Percentiles rank a stretch among this genome's conserved stretches.
These are phyloP conservation scores for Schizophyllum amplum DNA, from an alignment of 1,284 basidiomycete species.

Conservation along the genomic window DNA sequence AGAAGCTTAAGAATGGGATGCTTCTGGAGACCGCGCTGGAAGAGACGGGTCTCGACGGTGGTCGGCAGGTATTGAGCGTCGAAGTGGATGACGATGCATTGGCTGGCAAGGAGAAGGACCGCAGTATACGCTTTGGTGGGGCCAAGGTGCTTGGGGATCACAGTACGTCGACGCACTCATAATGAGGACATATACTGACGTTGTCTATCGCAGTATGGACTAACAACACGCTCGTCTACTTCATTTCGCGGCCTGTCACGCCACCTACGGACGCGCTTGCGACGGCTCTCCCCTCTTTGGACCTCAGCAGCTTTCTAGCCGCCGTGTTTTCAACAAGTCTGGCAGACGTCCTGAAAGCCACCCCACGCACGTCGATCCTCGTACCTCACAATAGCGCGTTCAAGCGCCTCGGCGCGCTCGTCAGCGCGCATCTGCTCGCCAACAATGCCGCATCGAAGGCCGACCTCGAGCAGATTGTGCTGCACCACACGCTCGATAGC, in stretches of 20 bases:
- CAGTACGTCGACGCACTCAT: conserved; percentile 37
- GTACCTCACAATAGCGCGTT: conserved; percentile 89
- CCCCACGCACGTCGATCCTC: conserved; percentile 75
- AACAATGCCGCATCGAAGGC: conserved; percentile 49
- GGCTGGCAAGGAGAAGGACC: conserved; percentile 31
- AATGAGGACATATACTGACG: not conserved
- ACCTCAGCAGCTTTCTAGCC: conserved; percentile 86
- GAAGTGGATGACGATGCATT: conserved; percentile 42
- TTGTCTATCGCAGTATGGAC: conserved; percentile 24
- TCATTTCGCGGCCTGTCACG: conserved; percentile 75
- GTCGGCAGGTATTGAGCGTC: conserved; percentile 67
- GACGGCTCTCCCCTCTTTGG: conserved; percentile 75
- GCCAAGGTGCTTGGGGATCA: conserved; percentile 74
- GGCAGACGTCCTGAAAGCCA: conserved; percentile 59
- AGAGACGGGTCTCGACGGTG: conserved; percentile 58
- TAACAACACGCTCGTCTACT: conserved; percentile 82
- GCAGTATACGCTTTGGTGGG: conserved; percentile 76
- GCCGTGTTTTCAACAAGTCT: conserved; percentile 81
- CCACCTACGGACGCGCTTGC: conserved; percentile 80
- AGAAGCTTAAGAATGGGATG: conserved; percentile 66
- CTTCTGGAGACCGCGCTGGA: conserved; percentile 74
- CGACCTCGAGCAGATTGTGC: conserved; percentile 76
- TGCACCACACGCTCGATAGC: conserved; percentile 77
- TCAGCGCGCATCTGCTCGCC: conserved; percentile 81
- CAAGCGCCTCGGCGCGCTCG: conserved; percentile 73